Evolutionary conservation across 139 green algal genomes (phyloP), one percentile per base, ranked within the genome.

Genomic region (Diplosphaera chodatii): DNA sequence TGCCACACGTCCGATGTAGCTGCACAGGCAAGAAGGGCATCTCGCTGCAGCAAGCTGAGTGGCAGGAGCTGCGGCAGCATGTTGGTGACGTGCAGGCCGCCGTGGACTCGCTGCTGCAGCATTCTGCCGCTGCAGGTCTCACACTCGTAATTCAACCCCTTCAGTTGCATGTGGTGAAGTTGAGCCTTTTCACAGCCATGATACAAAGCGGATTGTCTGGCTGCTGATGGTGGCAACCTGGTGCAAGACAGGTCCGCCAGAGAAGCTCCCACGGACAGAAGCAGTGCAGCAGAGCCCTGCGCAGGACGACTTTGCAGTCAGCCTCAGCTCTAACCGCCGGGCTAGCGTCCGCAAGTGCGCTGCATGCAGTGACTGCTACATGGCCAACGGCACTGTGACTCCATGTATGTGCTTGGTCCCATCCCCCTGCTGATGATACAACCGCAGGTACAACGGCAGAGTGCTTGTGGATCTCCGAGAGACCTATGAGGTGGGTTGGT

Each of bases 391-490:
- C n/a, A n/a, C n/a, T n/a, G n/a, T n/a, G n/a, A n/a, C n/a, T n/a
- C n/a, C n/a, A n/a, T n/a, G n/a, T n/a, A n/a, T n/a, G n/a, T n/a
- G n/a, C n/a, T n/a, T n/a, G n/a, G n/a, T n/a, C n/a, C n/a, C n/a
- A n/a, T n/a, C n/a, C n/a, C n/a, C n/a, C n/a, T n/a, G n/a, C n/a
- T n/a, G n/a, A n/a, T n/a, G n/a, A n/a, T n/a, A n/a, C n/a, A n/a
- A n/a, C n/a, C 74, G 86, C 2, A 83, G 88, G 78, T 91, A 72
- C 64, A 89, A 91, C 59, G 64, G 79, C 4, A 69, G 66, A 70
- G 59, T 65, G 27, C 59, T 65, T 3, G 27, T 65, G 4, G 66
- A 70, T 32, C 25, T 59, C 34, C 34, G 66, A 10, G 66, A 70
- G n/a, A 37, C 28, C 22, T 70, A 70, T 15, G n/a, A 59, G 48